Percentiles rank a stretch among this genome's conserved stretches.
Conservation (phyloP, 805 yeast species). For the Kazachstania kunashirensis region DNA sequence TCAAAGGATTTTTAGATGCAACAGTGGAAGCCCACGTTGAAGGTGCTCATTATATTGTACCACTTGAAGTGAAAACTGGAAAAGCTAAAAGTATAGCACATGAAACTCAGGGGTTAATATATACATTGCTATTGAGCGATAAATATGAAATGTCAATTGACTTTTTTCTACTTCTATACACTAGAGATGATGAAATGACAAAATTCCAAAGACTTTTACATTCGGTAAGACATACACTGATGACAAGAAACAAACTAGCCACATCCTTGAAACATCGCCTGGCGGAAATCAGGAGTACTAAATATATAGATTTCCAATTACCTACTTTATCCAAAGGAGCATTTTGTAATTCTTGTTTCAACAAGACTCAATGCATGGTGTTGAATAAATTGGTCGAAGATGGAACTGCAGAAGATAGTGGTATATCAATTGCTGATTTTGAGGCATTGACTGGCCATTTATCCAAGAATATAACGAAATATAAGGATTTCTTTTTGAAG, state of each 20-base stretch:
- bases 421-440: constrained; percentile 41
- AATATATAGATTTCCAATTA: constrained; percentile 27
- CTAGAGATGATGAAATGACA: constrained; percentile 47
- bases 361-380: constrained; percentile 53
- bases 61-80: constrained; percentile 90
- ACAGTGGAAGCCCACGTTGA: constrained; percentile 55
- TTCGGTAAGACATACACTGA: constrained; percentile 60
- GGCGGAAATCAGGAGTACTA: constrained; percentile 9
- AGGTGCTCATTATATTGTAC: constrained; percentile 45
- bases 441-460: constrained; percentile 44
- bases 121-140: constrained; percentile 70
- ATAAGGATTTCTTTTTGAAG: constrained; percentile 49
- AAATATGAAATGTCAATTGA: constrained; percentile 61
- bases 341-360: constrained; percentile 53
- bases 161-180: constrained; percentile 63
- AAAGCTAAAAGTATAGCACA: constrained; percentile 51
- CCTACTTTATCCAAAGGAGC: constrained; percentile 48
- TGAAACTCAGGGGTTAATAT: constrained; percentile 78
- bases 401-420: constrained; percentile 47
- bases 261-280: constrained; percentile 40
- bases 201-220: constrained; percentile 42
- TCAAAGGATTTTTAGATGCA: constrained; percentile 84
- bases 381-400: constrained; percentile 48
- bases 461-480: constrained; percentile 24
- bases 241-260: constrained; percentile 63